Conservation (phyloP, 2,329 filamentous ascomycete genomes). For the Neocatenulostroma microsporum region DNA sequence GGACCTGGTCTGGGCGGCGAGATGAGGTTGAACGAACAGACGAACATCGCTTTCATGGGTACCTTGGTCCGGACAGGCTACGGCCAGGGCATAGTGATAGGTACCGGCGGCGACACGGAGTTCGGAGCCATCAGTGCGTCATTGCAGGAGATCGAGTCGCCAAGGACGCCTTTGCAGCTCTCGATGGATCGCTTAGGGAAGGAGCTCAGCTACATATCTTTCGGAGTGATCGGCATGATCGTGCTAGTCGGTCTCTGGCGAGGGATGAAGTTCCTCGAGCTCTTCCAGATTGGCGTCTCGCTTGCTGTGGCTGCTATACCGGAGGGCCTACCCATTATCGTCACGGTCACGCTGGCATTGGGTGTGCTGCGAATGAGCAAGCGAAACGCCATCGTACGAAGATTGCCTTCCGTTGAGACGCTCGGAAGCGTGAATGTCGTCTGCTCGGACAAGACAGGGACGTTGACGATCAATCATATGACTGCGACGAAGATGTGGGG, state of each 20-base stretch:
- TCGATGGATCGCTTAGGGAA: constrained; percentile 98
- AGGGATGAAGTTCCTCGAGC: constrained; percentile 81
- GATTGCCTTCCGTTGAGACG: constrained; percentile 94
- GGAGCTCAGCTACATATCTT: constrained; percentile 93
- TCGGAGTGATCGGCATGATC: constrained; percentile 87
- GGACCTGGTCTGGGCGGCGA: constrained; percentile 44
- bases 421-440: constrained; percentile 99
- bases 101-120: constrained; percentile 85
- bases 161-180: constrained; percentile 82
- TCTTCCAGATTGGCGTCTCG: constrained; percentile 96
- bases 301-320: constrained; percentile 94
- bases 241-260: constrained; percentile 84
- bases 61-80: constrained; percentile 92
- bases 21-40: constrained; percentile 62
- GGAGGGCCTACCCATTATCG: constrained; percentile 93
- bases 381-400: constrained; percentile 87
- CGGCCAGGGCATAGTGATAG: constrained; percentile 94
- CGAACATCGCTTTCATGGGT: constrained; percentile 97
- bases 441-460: constrained; percentile 97
- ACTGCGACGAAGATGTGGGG: constrained; percentile 95
- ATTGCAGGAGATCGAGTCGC: constrained; percentile 89
- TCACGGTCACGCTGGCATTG: constrained; percentile 89
- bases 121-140: constrained; percentile 95
- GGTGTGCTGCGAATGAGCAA: constrained; percentile 95
- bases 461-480: constrained; percentile 96